These are phyloP conservation scores for Chaetomidium leptoderma DNA, from an alignment of 495 filamentous ascomycete species.

Conservation along the genomic window DNA sequence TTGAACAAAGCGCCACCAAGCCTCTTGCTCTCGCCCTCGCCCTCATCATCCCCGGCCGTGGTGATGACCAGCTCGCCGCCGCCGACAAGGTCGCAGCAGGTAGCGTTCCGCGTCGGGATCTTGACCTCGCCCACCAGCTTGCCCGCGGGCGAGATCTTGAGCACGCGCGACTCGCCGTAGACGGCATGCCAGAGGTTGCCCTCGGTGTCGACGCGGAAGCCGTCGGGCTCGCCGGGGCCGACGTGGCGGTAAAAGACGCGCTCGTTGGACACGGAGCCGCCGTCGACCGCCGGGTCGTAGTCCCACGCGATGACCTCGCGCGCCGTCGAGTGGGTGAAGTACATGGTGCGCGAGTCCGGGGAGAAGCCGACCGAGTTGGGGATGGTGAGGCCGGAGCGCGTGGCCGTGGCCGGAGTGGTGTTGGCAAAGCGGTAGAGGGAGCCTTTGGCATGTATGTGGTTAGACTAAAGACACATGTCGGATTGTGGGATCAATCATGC, in stretches of 20 bases:
- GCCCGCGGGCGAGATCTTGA: slow-evolving; percentile 62
- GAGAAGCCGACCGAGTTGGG: slow-evolving; percentile 82
- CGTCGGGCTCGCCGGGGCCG: slow-evolving; percentile 64
- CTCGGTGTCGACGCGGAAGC: slow-evolving; percentile 66
- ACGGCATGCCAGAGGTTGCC: slow-evolving; percentile 76
- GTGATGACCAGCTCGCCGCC: slow-evolving; percentile 73
- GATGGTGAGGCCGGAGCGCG: slow-evolving; percentile 53
- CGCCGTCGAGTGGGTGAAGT: slow-evolving; percentile 76
- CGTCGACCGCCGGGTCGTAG: slow-evolving; percentile 53
- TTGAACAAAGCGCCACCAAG: slow-evolving; percentile 63
- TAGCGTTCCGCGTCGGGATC: slow-evolving; percentile 64
- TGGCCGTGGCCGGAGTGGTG: slow-evolving; percentile 15
- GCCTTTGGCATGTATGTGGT: slow-evolving; percentile 30
- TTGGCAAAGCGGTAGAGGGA: slow-evolving; percentile 39
- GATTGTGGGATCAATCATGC: background rate
- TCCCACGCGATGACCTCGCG: slow-evolving; percentile 69
- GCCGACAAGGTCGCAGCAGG: slow-evolving; percentile 69
- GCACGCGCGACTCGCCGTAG: slow-evolving; percentile 63
- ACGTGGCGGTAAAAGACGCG: slow-evolving; percentile 63
- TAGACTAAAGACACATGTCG: background rate
- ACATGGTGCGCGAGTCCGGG: slow-evolving; percentile 68
- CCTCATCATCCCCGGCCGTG: slow-evolving; percentile 58
- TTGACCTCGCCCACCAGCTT: slow-evolving; percentile 61
- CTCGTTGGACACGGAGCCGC: slow-evolving; percentile 61
- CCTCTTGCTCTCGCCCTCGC: slow-evolving; percentile 54